Evolutionary conservation across 2,329 filamentous ascomycete genomes (phyloP).

Genomic region (Aspergillus glaucus): DNA sequence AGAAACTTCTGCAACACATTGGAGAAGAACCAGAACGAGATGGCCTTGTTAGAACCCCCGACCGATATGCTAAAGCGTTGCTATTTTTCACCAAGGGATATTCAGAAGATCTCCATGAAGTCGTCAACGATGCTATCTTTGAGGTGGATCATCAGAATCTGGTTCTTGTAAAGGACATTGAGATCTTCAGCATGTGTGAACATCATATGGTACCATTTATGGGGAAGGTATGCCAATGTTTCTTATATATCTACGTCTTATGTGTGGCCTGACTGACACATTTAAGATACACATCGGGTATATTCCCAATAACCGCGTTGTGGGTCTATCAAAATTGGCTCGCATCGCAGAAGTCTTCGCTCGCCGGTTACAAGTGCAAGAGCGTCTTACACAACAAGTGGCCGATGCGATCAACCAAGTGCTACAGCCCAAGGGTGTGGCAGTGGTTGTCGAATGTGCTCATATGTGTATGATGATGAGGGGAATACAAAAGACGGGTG

Average conservation of each 20-base stretch:
- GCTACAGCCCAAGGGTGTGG: constrained; percentile 82
- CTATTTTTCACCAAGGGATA: constrained; percentile 91
- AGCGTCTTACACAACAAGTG: constrained; percentile 86
- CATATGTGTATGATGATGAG: constrained; percentile 98
- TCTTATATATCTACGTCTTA: neutral
- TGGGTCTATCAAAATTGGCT: constrained; percentile 86
- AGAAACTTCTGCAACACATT: constrained; percentile 49
- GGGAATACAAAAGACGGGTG: constrained; percentile 78
- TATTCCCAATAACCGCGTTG: constrained; percentile 78
- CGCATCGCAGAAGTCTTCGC: constrained; percentile 93
- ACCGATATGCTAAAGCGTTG: constrained; percentile 85
- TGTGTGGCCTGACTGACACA: constrained; percentile 6
- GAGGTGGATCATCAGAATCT: constrained; percentile 90
- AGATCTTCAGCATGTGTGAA: constrained; percentile 85
- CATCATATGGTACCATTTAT: constrained; percentile 90
- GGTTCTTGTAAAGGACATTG: constrained; percentile 92
- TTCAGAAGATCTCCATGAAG: constrained; percentile 77
- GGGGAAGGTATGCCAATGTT: constrained; percentile 60
- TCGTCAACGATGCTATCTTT: constrained; percentile 86
- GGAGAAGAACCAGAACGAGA: constrained; percentile 57
- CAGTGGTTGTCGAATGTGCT: constrained; percentile 87
- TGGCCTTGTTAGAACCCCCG: constrained; percentile 57
- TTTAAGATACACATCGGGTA: constrained; percentile 90
- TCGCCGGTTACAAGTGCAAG: constrained; percentile 83
- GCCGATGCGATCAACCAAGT: constrained; percentile 88